Base-by-base conservation (phyloP, 306 rosid genomes). In the Glycine tomentella region DNA sequence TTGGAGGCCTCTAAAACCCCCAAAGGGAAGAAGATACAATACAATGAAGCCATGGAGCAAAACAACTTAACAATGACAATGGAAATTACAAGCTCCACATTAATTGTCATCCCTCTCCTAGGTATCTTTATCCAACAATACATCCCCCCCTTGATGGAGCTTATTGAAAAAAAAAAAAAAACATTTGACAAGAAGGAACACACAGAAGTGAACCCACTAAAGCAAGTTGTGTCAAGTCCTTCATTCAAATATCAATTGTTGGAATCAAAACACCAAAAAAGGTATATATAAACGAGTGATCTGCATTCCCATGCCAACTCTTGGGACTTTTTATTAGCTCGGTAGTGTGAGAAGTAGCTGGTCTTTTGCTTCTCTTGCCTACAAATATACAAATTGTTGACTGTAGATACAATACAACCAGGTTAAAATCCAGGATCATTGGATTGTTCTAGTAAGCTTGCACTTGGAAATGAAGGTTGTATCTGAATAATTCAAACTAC, bases 391-490 rank as follows among this genome's bases (percentile, higher is more conserved):
- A 51, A 72, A 68, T 71, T 72, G 70, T 61, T 65, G 38, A 25
- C 1, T 25, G 31, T 25, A 25, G 31, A 25, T 49, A 38, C 58
- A 4, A 48, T 42, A 42, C 46, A 42, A 7, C 74, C 58, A 45
- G 38, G 57, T 57, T 45, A 76, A 46, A 17, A 42, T 76, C 69
- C 57, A 72, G 10, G 14, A 17, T 91, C 92, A 91, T 84, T 89
- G 95, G 72, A 91, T 91, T 40, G 91, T 89, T 72, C 91, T 91
- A 16, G 92, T 86, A 45, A 91, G 95, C 89, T 89, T 91, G 88
- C 92, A 91, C 85, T 91, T 89, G 84, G 95, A 87, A 74, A 89
- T 89, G 86, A 91, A 91, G 72, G 86, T 72, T 20, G 95, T 86
- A 84, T 89, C 92, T 0, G 91, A 84, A 67, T 87, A 91, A 82